Evolutionary conservation across 164 flowering plant species (phyloP), one percentile per base, ranked within the genome.

Genomic region (Cinnamomum chago): DNA sequence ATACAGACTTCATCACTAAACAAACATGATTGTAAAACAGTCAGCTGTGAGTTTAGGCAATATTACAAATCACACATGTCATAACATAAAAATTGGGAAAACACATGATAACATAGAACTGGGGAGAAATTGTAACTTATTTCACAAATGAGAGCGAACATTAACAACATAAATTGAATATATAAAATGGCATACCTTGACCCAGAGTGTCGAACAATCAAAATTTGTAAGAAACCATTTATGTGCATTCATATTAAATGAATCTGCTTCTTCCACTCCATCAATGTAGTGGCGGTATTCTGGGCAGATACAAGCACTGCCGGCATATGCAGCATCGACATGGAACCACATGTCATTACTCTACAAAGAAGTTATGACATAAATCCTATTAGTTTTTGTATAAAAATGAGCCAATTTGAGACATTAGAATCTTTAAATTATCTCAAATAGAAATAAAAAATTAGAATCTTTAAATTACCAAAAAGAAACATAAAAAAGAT

Each of bases 261-360:
- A 95, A 77, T 90, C 93, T 30, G 96, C 96, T 76, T 84, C 86
- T 78, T 93, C 99, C 64, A 93, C 87, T 28, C 99, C 98, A 84
- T 93, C 81, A 75, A 95, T 82, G 74, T 90, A 84, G 69, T 85
- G 89, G 35, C 97, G 90, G 73, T 85, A 90, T 77, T 93, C 98
- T 27, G 99, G 95, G 78, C 99, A 95, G 75, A 95, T 83, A 81
- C 95, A 92, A 73, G 97, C 97, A 86, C 98, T 93, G 79, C 99
- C 99, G 80, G 98, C 99, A 84, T 95, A 95, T 67, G 99, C 98
- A 76, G 95, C 96, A 85, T 95, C 98, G 72, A 95, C 82, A 78
- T 92, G 97, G 77, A 92, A 87, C 99, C 99, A 95, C 70, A 95
- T 79, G 68, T 81, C 85, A 73, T 89, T 73, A 13, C 66, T 85